A percentile compares a stretch with the other conserved stretches of the same genome.
phyloP scores from a whole-genome alignment of 78 protist genomes.

The Bodo saltans region DNA sequence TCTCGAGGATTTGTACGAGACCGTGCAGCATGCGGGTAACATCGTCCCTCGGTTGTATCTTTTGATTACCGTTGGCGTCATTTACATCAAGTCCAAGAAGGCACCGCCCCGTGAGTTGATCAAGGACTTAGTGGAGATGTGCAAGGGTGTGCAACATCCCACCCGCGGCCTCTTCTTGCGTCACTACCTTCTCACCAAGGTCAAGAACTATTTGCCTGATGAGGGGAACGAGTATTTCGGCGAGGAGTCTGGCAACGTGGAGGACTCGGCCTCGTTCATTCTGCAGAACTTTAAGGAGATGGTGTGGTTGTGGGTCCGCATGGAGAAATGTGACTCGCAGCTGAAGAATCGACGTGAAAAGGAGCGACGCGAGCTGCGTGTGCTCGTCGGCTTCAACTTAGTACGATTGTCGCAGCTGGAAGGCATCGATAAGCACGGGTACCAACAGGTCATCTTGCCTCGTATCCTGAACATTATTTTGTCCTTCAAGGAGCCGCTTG shows the following conservation, averaged over 20 bases:
- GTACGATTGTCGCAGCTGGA: constrained; percentile 79
- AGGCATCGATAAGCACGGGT: constrained; percentile 58
- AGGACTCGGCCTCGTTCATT: constrained; percentile 80
- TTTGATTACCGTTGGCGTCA: constrained; percentile 68
- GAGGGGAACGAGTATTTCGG: constrained; percentile 33
- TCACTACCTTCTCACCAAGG: constrained; percentile 73
- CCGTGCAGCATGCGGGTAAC: constrained; percentile 94
- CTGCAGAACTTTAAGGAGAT: constrained; percentile 90
- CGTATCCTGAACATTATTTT: constrained; percentile 69
- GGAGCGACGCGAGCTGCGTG: constrained; percentile 82
- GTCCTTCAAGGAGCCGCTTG: constrained; percentile 83
- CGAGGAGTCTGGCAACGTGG: constrained; percentile 49
- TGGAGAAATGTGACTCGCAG: constrained; percentile 86
- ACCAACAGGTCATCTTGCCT: constrained; percentile 62
- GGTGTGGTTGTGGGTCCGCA: constrained; percentile 96
- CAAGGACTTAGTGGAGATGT: constrained; percentile 93
- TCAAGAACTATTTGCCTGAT: constrained; percentile 86
- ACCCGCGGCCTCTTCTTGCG: constrained; percentile 95
- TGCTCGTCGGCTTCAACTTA: constrained; percentile 87
- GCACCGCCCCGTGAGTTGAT: constrained; percentile 85
- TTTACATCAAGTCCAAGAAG: constrained; percentile 75
- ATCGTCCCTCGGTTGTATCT: constrained; percentile 89
- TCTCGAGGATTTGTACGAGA: constrained; percentile 82
- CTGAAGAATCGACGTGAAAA: constrained; percentile 73
- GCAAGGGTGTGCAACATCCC: constrained; percentile 98